phyloP scores from a whole-genome alignment of 2,329 filamentous ascomycete genomes.

The Xylaria sp. region DNA sequence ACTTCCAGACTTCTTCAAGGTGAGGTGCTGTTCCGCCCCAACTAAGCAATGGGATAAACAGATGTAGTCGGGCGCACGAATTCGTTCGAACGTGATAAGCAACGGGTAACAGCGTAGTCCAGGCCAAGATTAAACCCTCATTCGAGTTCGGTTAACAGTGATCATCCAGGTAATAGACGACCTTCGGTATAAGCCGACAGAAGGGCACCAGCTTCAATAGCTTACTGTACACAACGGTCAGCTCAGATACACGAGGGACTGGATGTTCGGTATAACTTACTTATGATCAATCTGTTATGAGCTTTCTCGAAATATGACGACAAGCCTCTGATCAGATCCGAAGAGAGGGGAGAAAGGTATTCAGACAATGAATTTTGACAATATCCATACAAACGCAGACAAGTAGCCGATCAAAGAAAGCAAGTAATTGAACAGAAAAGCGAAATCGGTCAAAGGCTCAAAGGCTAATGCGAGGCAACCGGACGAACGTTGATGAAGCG shows the following conservation, averaged over 20 bases:
- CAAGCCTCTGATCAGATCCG: neutral
- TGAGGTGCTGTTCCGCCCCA: neutral
- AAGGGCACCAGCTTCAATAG: neutral
- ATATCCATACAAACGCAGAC: neutral
- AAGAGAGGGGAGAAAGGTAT: neutral
- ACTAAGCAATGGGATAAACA: neutral
- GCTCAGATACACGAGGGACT: neutral
- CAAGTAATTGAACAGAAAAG: slow-evolving; percentile 24
- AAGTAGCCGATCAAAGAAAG: neutral
- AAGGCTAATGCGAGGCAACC: slow-evolving; percentile 35
- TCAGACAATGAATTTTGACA: neutral
- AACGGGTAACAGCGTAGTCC: neutral
- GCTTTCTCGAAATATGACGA: neutral
- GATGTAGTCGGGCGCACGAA: neutral
- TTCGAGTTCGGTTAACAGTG: slow-evolving; percentile 26
- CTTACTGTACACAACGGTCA: neutral
- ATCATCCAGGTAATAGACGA: neutral
- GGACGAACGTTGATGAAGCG: slow-evolving; percentile 30
- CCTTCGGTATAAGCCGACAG: neutral
- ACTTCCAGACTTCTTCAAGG: no score
- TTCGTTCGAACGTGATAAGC: slow-evolving; percentile 8
- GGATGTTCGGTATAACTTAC: neutral
- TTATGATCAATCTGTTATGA: neutral
- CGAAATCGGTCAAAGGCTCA: slow-evolving; percentile 23
- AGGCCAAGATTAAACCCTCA: slow-evolving; percentile 21